Evolutionary conservation across 305 asterid species (phyloP).

Genomic region (Plantago coronopus): DNA sequence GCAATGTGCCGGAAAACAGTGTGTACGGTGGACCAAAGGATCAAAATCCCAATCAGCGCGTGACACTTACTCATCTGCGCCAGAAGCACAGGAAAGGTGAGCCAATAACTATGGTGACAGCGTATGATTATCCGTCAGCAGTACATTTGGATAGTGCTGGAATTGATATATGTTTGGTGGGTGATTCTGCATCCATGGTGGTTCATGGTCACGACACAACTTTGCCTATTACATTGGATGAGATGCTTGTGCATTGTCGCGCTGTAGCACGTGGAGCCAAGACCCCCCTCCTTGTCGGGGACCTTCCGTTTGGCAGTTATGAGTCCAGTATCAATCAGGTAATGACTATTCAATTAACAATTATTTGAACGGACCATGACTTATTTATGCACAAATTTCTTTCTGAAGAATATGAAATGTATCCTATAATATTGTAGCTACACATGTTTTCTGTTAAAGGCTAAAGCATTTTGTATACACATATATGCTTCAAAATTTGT

Average conservation of each 20-base stretch:
- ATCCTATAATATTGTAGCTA: no score
- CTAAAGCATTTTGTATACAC: no score
- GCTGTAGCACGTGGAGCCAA: constrained; percentile 90
- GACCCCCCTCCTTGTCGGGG: constrained; percentile 79
- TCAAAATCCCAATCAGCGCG: constrained; percentile 61
- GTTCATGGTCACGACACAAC: constrained; percentile 98
- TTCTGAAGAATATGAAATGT: no score
- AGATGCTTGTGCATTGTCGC: constrained; percentile 91
- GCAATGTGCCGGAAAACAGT: constrained; percentile 62
- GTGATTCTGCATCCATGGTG: constrained; percentile 95
- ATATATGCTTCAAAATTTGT: no score
- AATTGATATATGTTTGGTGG: constrained; percentile 80
- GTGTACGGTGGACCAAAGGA: constrained; percentile 93
- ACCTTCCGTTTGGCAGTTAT: constrained; percentile 82
- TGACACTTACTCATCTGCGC: constrained; percentile 59
- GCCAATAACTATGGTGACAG: constrained; percentile 83
- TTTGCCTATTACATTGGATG: constrained; percentile 77
- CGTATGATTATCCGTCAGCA: constrained; percentile 88
- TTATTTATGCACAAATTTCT: no score
- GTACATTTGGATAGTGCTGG: constrained; percentile 81
- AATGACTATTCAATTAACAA: not conserved
- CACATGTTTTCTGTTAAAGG: no score
- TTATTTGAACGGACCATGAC: constrained; percentile 4
- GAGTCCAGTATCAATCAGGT: constrained; percentile 84
- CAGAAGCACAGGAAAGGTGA: constrained; percentile 69